Percentiles rank a stretch among this genome's conserved stretches.
phyloP scores from a whole-genome alignment of 1,284 basidiomycete species.

The Hymenochaete sp. region DNA sequence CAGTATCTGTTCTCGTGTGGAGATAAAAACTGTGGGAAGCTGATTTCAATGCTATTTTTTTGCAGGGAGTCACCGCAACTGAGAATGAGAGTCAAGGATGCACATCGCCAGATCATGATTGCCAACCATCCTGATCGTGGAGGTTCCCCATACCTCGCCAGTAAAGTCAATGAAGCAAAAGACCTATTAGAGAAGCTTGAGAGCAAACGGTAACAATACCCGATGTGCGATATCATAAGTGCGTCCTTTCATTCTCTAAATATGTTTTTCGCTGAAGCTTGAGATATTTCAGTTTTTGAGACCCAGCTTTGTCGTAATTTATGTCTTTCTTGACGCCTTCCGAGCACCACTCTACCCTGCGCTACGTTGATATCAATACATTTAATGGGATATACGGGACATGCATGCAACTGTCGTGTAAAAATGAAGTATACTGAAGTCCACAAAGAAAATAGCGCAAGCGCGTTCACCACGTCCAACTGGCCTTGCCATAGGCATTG shows the following conservation, averaged over 20 bases:
- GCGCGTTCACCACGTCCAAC: constrained; percentile 10
- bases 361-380: background rate
- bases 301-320: background rate
- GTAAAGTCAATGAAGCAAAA: constrained; percentile 94
- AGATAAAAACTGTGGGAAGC: too few species aligned
- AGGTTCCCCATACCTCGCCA: constrained; percentile 93
- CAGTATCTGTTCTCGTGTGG: constrained; percentile 8
- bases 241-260: background rate
- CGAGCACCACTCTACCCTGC: background rate
- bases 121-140: constrained; percentile 96
- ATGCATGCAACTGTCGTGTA: too few species aligned
- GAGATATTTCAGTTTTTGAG: background rate
- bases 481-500: constrained; percentile 28
- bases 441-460: too few species aligned
- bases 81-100: constrained; percentile 74
- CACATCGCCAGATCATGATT: constrained; percentile 87
- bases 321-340: constrained; percentile 1
- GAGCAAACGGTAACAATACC: constrained; percentile 32
- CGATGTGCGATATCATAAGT: background rate
- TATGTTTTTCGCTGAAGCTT: background rate
- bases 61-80: constrained; percentile 68
- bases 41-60: constrained; percentile 1
- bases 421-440: background rate
- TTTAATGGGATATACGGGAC: too few species aligned
- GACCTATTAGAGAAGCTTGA: constrained; percentile 72